Percentiles rank a stretch among this genome's conserved stretches.
Evolutionary conservation across 257 asterid species (phyloP).

Genomic region (Euphrasia confusa): DNA sequence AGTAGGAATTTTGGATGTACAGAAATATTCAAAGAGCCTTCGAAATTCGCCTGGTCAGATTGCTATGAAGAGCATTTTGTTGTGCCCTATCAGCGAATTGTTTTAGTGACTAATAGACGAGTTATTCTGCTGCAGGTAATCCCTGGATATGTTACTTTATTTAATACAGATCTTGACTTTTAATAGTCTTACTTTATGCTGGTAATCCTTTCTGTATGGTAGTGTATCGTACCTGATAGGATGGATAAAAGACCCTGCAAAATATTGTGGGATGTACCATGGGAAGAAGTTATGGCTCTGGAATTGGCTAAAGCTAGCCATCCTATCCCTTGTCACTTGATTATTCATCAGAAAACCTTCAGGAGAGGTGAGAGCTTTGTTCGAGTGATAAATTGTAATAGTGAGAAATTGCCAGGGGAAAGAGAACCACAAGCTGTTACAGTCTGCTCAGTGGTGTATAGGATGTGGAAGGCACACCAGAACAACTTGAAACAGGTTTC

Average conservation of each 20-base stretch:
- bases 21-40: constrained; percentile 95
- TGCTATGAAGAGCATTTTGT: constrained; percentile 73
- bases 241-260: constrained; percentile 91
- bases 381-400: constrained; percentile 79
- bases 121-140: constrained; percentile 87
- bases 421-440: constrained; percentile 74
- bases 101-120: constrained; percentile 78
- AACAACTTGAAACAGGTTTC: constrained; percentile 51
- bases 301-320: constrained; percentile 94
- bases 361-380: constrained; percentile 80
- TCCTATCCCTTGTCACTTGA: constrained; percentile 67
- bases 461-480: constrained; percentile 69
- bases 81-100: constrained; percentile 86
- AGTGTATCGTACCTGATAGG: constrained; percentile 73
- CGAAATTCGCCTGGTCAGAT: constrained; percentile 93
- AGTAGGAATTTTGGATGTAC: constrained; percentile 94
- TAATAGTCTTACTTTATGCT: constrained; percentile 11
- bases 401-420: constrained; percentile 57
- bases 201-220: constrained; percentile 26
- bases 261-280: constrained; percentile 95
- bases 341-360: constrained; percentile 78
- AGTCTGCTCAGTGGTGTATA: constrained; percentile 61
- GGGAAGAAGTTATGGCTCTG: constrained; percentile 85
- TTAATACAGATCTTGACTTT: neutral
- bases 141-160: constrained; percentile 16